Evolutionary conservation across 768 basidiomycete species (phyloP).

Genomic region (Hericium rajendrae): DNA sequence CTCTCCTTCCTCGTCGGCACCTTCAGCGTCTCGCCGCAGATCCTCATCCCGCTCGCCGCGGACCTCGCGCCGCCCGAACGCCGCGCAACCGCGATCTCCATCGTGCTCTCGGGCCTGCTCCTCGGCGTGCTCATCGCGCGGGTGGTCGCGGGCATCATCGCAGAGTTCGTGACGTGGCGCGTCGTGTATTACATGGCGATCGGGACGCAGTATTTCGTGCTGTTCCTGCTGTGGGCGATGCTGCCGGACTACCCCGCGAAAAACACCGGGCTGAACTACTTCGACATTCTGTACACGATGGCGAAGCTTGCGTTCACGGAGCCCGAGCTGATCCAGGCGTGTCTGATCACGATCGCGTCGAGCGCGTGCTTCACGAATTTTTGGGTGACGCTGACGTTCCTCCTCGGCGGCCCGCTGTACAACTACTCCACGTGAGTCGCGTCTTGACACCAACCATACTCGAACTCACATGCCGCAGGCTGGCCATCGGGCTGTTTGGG

Average conservation of each 20-base stretch:
- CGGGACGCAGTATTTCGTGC: slow-evolving; percentile 16
- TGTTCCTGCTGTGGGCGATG: slow-evolving; percentile 4
- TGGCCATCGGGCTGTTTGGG: slow-evolving; percentile 33
- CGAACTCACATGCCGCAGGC: slow-evolving; percentile 3
- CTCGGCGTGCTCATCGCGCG: slow-evolving; percentile 69
- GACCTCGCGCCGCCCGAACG: slow-evolving; percentile 72
- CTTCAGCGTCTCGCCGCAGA: slow-evolving; percentile 64
- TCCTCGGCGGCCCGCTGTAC: slow-evolving; percentile 70
- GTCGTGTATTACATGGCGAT: slow-evolving; percentile 34
- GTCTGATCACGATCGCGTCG: slow-evolving; percentile 48
- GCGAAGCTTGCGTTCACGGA: slow-evolving; percentile 67
- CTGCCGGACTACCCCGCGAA: slow-evolving; percentile 10
- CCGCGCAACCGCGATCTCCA: slow-evolving; percentile 67
- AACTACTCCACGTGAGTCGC: slow-evolving; percentile 54
- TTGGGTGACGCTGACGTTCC: slow-evolving; percentile 62
- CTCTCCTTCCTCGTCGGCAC: slow-evolving; percentile 66
- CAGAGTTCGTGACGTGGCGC: slow-evolving; percentile 32
- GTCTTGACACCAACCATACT: neutral
- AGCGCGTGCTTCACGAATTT: slow-evolving; percentile 45
- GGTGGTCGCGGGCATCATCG: slow-evolving; percentile 38
- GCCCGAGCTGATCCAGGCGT: slow-evolving; percentile 64
- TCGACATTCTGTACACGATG: slow-evolving; percentile 66
- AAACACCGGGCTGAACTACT: slow-evolving; percentile 5
- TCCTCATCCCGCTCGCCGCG: slow-evolving; percentile 66
- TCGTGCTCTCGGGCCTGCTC: slow-evolving; percentile 56